A percentile compares a stretch with the other conserved stretches of the same genome.
These are phyloP conservation scores for Saccharata proteae DNA, from an alignment of 2,329 filamentous ascomycete genomes.

Conservation along the genomic window DNA sequence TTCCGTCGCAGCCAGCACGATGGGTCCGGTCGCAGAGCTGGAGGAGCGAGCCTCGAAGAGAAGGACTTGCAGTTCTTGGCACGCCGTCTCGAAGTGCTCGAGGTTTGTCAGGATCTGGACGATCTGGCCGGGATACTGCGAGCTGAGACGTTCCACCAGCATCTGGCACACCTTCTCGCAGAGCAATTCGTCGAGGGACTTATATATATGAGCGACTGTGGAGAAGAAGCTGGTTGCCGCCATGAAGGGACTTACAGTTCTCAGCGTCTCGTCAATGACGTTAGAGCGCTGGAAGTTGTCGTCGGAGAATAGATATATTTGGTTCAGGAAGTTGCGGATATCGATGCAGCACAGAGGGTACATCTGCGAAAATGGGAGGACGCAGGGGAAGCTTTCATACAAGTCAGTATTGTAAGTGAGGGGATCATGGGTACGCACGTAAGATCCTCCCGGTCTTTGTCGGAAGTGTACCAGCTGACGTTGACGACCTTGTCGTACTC, in stretches of 20 bases:
- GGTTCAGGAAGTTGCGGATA: slow-evolving; percentile 92
- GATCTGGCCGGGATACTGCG: slow-evolving; percentile 93
- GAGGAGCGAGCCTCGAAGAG: slow-evolving; percentile 77
- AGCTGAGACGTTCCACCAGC: slow-evolving; percentile 74
- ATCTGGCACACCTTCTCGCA: slow-evolving; percentile 85
- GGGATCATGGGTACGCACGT: slow-evolving; percentile 40
- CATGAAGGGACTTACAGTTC: slow-evolving; percentile 43
- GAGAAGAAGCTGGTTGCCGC: background rate
- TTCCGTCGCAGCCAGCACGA: slow-evolving; percentile 71
- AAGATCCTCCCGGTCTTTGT: slow-evolving; percentile 63
- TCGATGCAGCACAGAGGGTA: slow-evolving; percentile 97
- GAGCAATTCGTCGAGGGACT: slow-evolving; percentile 86
- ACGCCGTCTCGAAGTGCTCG: slow-evolving; percentile 92
- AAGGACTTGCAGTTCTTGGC: slow-evolving; percentile 75
- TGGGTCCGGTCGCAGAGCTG: slow-evolving; percentile 64
- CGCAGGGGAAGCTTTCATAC: slow-evolving; percentile 65
- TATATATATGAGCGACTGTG: too few species aligned
- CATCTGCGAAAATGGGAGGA: slow-evolving; percentile 98
- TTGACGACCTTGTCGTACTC: slow-evolving; percentile 94
- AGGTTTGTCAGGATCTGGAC: slow-evolving; percentile 97
- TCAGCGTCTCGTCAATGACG: slow-evolving; percentile 82
- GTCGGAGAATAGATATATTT: slow-evolving; percentile 96
- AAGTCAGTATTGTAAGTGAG: slow-evolving; percentile 12
- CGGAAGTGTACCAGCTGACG: slow-evolving; percentile 89
- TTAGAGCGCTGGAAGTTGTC: slow-evolving; percentile 88